Percentiles rank a stretch among this genome's conserved stretches.
These are phyloP conservation scores for Venturiaceae sp. DNA, from an alignment of 2,329 filamentous ascomycete genomes.

Conservation along the genomic window DNA sequence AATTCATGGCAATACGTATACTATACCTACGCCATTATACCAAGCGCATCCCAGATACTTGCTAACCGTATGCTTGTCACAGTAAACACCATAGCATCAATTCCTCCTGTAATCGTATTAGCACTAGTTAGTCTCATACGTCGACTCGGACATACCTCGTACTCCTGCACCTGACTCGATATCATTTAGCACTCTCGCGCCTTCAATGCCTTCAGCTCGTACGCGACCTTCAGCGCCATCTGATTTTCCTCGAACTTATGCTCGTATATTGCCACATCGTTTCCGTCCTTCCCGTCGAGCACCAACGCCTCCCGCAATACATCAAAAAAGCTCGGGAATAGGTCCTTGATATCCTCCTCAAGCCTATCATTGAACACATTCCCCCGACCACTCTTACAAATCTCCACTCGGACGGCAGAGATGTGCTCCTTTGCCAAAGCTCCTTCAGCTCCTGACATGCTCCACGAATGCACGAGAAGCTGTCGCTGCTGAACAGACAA, in stretches of 20 bases:
- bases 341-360: conserved; percentile 10
- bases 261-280: conserved; percentile 13
- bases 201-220: conserved; percentile 12
- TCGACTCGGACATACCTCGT: too few relatives aligned
- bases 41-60: too few relatives aligned
- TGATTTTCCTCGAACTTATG: conserved; percentile 17
- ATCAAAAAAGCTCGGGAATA: conserved; percentile 19
- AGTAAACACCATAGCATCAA: too few relatives aligned
- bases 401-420: conserved; percentile 10
- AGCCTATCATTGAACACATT: conserved; percentile 15
- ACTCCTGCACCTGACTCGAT: too few relatives aligned
- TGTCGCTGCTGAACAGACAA: conserved; percentile 7
- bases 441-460: background rate
- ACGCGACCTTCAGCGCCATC: conserved; percentile 16
- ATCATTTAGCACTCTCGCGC: too few relatives aligned
- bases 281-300: conserved; percentile 11
- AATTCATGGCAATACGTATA: too few relatives aligned
- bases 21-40: too few relatives aligned
- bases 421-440: conserved; percentile 14
- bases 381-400: conserved; percentile 15
- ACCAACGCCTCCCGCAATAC: conserved; percentile 15
- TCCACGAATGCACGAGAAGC: conserved; percentile 3
- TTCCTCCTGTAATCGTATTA: too few relatives aligned
- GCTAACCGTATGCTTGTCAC: too few relatives aligned
- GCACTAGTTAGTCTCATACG: too few relatives aligned